Percentiles rank a stretch among this genome's conserved stretches.
These are phyloP conservation scores for Kregervanrija fluxuum DNA, from an alignment of 805 yeast genomes.

Conservation along the genomic window DNA sequence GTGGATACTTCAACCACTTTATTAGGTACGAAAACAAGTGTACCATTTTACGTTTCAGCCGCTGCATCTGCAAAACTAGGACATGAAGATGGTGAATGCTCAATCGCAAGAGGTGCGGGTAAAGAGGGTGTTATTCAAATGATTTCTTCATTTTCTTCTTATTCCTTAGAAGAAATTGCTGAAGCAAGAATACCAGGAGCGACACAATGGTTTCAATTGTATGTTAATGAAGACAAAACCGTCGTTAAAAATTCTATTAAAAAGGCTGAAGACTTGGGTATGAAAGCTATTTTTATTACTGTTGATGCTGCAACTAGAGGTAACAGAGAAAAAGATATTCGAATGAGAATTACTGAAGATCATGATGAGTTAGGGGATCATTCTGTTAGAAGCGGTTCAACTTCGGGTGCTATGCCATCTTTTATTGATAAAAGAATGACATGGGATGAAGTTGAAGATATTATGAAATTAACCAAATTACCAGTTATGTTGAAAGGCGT, in stretches of 20 bases:
- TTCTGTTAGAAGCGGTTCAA: slow-evolving; percentile 67
- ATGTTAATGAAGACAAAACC: slow-evolving; percentile 56
- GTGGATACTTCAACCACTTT: slow-evolving; percentile 65
- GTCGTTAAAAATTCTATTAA: slow-evolving; percentile 27
- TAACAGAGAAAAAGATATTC: slow-evolving; percentile 65
- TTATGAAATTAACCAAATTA: slow-evolving; percentile 47
- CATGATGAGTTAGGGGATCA: slow-evolving; percentile 38
- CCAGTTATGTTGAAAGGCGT: slow-evolving; percentile 76
- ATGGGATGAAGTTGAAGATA: slow-evolving; percentile 59
- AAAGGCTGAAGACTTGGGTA: slow-evolving; percentile 22
- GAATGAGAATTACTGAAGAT: slow-evolving; percentile 30
- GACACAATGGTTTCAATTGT: slow-evolving; percentile 83
- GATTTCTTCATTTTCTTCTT: slow-evolving; percentile 89
- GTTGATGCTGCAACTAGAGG: slow-evolving; percentile 93
- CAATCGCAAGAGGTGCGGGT: slow-evolving; percentile 76
- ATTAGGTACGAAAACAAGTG: slow-evolving; percentile 61
- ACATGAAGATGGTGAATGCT: slow-evolving; percentile 87
- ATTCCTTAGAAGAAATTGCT: slow-evolving; percentile 78
- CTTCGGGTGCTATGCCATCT: slow-evolving; percentile 75
- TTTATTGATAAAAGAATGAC: slow-evolving; percentile 66
- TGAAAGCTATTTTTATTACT: slow-evolving; percentile 78
- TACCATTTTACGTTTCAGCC: slow-evolving; percentile 85
- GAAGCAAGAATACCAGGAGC: slow-evolving; percentile 61
- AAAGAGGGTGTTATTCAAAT: slow-evolving; percentile 69
- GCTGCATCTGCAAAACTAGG: slow-evolving; percentile 90